phyloP scores from a whole-genome alignment of 2,329 filamentous ascomycete species.

The Aspergillus nomiae region DNA sequence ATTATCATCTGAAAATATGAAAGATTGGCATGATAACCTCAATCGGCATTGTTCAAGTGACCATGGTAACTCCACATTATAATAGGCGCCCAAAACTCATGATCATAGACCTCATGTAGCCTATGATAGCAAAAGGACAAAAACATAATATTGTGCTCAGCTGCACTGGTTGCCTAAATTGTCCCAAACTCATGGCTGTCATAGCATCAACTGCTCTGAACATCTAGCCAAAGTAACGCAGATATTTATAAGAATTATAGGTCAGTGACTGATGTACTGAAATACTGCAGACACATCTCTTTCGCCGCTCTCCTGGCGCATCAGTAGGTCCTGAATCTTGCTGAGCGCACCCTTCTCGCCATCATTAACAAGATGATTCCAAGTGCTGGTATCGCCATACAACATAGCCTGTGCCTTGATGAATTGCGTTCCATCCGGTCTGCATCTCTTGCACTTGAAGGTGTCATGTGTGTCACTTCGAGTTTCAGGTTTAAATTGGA shows the following conservation, averaged over 20 bases:
- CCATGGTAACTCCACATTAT: neutral
- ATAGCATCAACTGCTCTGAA: neutral
- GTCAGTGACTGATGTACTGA: slow-evolving; percentile 92
- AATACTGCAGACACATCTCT: slow-evolving; percentile 90
- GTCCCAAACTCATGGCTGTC: neutral
- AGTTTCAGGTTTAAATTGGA: slow-evolving; percentile 85
- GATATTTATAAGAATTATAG: neutral
- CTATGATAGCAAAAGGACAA: neutral
- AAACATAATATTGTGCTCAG: neutral
- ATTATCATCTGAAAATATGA: neutral
- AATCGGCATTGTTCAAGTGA: neutral
- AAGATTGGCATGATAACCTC: neutral
- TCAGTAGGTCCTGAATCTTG: slow-evolving; percentile 84
- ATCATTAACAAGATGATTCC: slow-evolving; percentile 94
- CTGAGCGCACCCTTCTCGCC: slow-evolving; percentile 66
- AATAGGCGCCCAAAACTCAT: neutral
- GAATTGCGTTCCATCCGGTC: slow-evolving; percentile 79
- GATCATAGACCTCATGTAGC: neutral
- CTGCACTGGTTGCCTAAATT: neutral
- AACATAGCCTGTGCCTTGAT: slow-evolving; percentile 93
- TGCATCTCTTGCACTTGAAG: slow-evolving; percentile 96
- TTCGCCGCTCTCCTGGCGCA: slow-evolving; percentile 81
- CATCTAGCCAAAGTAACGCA: neutral
- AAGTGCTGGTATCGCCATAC: slow-evolving; percentile 97
- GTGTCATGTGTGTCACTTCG: slow-evolving; percentile 95